Evolutionary conservation across 306 rosid genomes (phyloP), one percentile per base, ranked within the genome.

Genomic region (Prinsepia uniflora): DNA sequence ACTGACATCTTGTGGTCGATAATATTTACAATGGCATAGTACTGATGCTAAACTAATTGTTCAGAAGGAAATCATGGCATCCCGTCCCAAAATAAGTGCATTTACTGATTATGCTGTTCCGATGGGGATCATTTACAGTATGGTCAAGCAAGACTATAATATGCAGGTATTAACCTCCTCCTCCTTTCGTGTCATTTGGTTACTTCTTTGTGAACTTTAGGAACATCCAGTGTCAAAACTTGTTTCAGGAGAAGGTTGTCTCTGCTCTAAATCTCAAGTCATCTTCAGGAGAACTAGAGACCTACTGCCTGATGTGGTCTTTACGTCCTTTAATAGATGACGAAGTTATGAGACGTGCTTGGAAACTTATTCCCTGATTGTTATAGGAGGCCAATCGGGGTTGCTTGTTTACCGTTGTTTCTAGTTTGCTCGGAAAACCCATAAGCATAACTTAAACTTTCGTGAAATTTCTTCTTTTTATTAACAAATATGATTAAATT

Each of bases 231-330:
- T 65, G n/a, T 15, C 14, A 6, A 34, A 74, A 43, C 43, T 65
- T 63, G 44, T 45, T 84, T 69, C 83, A 92, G 98, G 91, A 85
- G 78, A 86, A 75, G 80, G 86, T 90, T 9, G 76, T 92, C 66
- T 86, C 81, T 55, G 86, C 87, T 43, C 71, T 88, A 57, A 86
- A 81, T 78, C 83, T 70, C 70, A 82, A 84, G 72, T 64, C 83
- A 48, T 60, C 90, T 12, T 75, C 90, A 1, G 90, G 84, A 68
- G 96, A 90, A 63, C 65, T 93, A n/a, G 90, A 78, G 74, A 81
- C 84, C 76, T 93, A 85, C 85, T 71, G 88, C 81, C 77, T 81
- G 13, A 85, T 93, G 96, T 90, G 96, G 98, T 85, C 91, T 19
- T 74, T 90, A 79, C 92, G 78, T 5, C 92, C 86, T 9, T 85